Evolutionary conservation across 768 basidiomycete genomes (phyloP).

Genomic region (Boletus rufocinnamomeus): DNA sequence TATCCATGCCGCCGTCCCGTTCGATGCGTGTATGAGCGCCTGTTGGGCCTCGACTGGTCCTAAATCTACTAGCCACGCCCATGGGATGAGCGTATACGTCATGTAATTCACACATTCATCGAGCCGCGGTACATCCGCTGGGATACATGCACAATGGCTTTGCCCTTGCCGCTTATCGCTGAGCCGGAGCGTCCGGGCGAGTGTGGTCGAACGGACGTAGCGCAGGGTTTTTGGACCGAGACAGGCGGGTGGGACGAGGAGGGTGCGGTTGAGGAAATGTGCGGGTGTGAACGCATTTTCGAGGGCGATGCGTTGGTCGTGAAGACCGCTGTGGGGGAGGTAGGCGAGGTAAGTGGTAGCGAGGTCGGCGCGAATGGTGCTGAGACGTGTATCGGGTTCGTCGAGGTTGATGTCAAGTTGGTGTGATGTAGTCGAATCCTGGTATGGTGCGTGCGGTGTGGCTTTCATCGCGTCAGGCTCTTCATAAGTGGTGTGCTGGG

Average conservation of each 20-base stretch:
- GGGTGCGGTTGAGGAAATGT: conserved; percentile 41
- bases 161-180: conserved; percentile 51
- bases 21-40: conserved; percentile 46
- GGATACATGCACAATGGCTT: conserved; percentile 48
- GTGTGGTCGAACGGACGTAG: conserved; percentile 59
- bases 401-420: conserved; percentile 27
- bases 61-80: conserved; percentile 70
- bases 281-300: conserved; percentile 81
- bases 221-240: conserved; percentile 60
- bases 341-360: conserved; percentile 62
- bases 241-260: conserved; percentile 67
- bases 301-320: conserved; percentile 85
- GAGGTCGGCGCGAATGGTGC: conserved; percentile 17
- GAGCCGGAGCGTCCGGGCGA: conserved; percentile 42
- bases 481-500: conserved; percentile 13
- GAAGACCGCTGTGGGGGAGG: conserved; percentile 81
- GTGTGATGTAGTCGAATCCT: neutral
- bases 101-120: conserved; percentile 46
- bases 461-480: neutral
- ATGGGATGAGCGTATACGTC: conserved; percentile 63
- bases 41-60: conserved; percentile 40
- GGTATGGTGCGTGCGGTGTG: neutral
- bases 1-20: conserved; percentile 43
- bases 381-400: conserved; percentile 13
- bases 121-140: conserved; percentile 38